Evolutionary conservation across 208 protist species (phyloP), one percentile per base, ranked within the genome.

Genomic region (Lotmaria passim): DNA sequence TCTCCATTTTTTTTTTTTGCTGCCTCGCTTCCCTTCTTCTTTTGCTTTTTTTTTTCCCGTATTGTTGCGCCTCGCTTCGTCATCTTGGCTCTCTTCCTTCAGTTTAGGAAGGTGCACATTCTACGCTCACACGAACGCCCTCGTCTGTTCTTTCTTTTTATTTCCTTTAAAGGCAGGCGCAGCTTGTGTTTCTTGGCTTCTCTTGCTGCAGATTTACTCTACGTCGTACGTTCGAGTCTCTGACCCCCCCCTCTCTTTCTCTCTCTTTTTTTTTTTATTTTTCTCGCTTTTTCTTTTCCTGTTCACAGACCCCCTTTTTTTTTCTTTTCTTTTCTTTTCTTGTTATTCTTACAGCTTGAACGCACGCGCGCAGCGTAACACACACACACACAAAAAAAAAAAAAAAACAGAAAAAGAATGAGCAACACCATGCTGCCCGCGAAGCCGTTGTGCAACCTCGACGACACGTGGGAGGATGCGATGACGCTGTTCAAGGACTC

Each of bases 401-500:
- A n/a, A n/a, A n/a, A n/a, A n/a, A n/a, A n/a, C n/a, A n/a, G n/a
- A n/a, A n/a, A n/a, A n/a, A n/a, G n/a, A n/a, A n/a, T n/a, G n/a
- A n/a, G n/a, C n/a, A n/a, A n/a, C n/a, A 70, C 48, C 21, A 79
- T 78, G 72, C 58, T 39, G 33, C 43, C 63, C 63, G 44, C 63
- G 14, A 76, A 78, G 66, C 72, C 76, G 12, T 39, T 85, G 24
- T 89, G 85, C 52, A 61, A 74, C 51, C 55, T 94, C 28, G 67
- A 94, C 47, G 85, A 86, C 21, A 91, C 81, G 24, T 94, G 89
- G 89, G 78, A 83, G 69, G 86, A 94, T 51, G 79, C 80, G 55
- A 69, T 89, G n/a, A 50, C 26, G 10, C 76, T 79, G 68, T 94
- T 91, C 76, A 50, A 77, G 43, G 53, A 63, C n/a, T 10, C 30